Evolutionary conservation across 805 yeast species (phyloP), one percentile per base, ranked within the genome.

Genomic region (Jamesozyma spencerorum): DNA sequence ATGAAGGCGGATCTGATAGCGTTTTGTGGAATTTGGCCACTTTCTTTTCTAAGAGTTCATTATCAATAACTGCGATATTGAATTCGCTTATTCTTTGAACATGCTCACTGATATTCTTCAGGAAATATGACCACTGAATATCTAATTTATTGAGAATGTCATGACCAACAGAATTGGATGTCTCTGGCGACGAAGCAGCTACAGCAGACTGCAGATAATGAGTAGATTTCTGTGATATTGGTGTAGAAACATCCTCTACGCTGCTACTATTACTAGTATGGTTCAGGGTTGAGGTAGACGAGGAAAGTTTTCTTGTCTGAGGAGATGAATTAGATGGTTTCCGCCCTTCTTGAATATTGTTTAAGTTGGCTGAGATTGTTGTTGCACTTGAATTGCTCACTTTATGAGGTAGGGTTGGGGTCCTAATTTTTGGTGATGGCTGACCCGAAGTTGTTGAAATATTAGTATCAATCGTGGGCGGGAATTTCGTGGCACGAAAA

Each of bases 91-190:
- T 70, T 45, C 70, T 74, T 36, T 79, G 42, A 1, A 81, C 69
- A 42, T 86, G 65, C 51, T 82, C 92, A 38, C 78, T 77, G 1
- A 68, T 60, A 50, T 72, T 74, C 18, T 58, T 63, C 46, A 82
- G 59, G 50, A 64, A 77, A 31, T 67, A 64, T 5, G 67, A 66
- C 82, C 85, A 81, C 14, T 77, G 74, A 31, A 70, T 55, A 52
- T 81, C 87, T 6, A 77, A 49, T 13, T 72, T 65, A 1, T 74
- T 66, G 60, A 74, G 56, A 2, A 20, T 26, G 10, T 20, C 38
- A 18, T 37, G 43, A 8, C 22, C 20, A 14, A 33, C n/a, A 5
- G 38, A 28, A 7, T n/a, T 26, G 11, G 13, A 22, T 4, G 13
- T 6, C 19, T n/a, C 72, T 0, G 74, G 63, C 0, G 26, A 12